Evolutionary conservation across 2,329 filamentous ascomycete genomes (phyloP), one percentile per base, ranked within the genome.

Genomic region (Beauveria sp.): DNA sequence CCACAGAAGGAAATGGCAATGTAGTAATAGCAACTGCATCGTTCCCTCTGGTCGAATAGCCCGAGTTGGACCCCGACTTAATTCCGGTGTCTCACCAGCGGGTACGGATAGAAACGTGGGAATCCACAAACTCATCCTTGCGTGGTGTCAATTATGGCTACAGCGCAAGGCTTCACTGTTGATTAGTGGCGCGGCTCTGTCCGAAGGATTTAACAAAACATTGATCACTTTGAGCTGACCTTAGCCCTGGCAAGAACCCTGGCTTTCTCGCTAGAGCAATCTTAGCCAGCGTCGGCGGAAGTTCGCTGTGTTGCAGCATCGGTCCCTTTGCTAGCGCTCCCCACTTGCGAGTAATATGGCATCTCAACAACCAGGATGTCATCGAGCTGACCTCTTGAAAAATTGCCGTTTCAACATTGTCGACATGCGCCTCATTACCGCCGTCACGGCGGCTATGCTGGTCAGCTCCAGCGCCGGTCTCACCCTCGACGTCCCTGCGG

Each of bases 271-370:
- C 16, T 16, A n/a, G 9, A 24, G 43, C 45, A 45, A 31, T 28
- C 12, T 58, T 46, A 48, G 22, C 50, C 31, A n/a, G 50, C 34
- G 7, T 22, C 45, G 31, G 34, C 55, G 5, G 18, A 48, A 48
- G n/a, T 38, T 28, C 1, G 34, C 34, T 38, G 34, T 38, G 34
- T 16, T 38, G 14, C 18, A 20, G 26, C 20, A 46, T n/a, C 22
- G 55, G 43, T 28, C 43, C 55, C 55, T 58, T 58, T 50, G 45
- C 31, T 58, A 58, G 55, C 45, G 55, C 31, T 58, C 45, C 55
- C 55, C 55, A 58, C 55, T 58, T 58, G 45, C 55, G 55, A 58
- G 55, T 58, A 58, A 50, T 50, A 38, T 5, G 45, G 31, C 22
- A 40, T 10, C 43, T n/a, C 28, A n/a, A 48, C 43, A 34, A 49